phyloP scores from a whole-genome alignment of 148 eudicot species.

The Vaccinium macrocarpon region DNA sequence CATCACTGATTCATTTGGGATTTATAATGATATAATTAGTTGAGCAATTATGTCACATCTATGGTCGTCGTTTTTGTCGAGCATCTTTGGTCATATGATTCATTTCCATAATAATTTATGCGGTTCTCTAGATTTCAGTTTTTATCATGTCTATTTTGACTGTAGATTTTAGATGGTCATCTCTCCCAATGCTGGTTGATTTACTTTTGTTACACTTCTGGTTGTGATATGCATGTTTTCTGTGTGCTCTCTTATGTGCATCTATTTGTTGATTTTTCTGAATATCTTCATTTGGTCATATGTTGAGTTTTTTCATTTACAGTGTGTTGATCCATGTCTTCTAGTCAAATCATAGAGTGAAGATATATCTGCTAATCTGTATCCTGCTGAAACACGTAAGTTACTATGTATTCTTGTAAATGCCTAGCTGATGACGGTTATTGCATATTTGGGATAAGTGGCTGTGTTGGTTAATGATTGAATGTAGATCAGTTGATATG shows the following conservation, averaged over 20 bases:
- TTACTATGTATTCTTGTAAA: neutral
- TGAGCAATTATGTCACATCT: neutral
- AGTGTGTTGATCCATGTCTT: neutral
- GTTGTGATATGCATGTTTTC: neutral
- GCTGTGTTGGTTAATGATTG: neutral
- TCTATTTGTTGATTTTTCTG: neutral
- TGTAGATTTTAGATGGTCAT: neutral
- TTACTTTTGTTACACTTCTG: neutral
- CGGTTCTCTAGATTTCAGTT: neutral
- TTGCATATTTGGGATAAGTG: neutral
- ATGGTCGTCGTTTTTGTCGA: neutral
- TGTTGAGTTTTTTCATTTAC: neutral
- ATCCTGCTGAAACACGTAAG: neutral
- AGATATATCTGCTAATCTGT: neutral
- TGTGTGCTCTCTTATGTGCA: neutral
- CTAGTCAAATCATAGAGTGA: neutral
- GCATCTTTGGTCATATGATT: neutral
- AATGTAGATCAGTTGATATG: neutral
- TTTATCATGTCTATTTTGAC: neutral
- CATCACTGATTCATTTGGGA: neutral
- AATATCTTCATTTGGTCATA: neutral
- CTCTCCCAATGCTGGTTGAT: neutral
- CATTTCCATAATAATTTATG: neutral
- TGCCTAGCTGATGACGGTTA: neutral
- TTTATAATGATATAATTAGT: neutral